A percentile compares a stretch with the other conserved stretches of the same genome.
Conservation (phyloP, 345 rosid genomes). For the Diplotaxis tenuifolia region DNA sequence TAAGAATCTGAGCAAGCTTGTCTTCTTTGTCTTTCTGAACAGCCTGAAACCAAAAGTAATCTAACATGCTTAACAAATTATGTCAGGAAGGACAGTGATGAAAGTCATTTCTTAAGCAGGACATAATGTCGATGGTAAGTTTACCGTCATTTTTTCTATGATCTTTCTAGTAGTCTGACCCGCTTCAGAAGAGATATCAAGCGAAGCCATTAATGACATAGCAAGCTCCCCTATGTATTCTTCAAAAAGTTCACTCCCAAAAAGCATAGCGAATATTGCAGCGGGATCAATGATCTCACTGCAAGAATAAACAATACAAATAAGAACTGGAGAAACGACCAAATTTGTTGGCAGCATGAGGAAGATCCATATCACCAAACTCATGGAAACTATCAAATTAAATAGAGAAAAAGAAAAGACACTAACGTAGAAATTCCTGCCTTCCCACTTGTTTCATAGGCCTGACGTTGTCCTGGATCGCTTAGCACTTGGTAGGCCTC, state of each 20-base stretch:
- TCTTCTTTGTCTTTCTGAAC: no score
- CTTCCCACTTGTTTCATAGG: slow-evolving; percentile 87
- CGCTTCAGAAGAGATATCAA: slow-evolving; percentile 48
- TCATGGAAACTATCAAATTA: not conserved
- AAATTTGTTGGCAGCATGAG: slow-evolving; percentile 9
- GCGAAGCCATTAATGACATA: slow-evolving; percentile 84
- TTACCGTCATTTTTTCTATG: slow-evolving; percentile 74
- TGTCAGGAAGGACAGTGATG: no score
- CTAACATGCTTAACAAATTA: slow-evolving; percentile 9
- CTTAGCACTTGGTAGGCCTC: slow-evolving; percentile 99
- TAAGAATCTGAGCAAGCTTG: no score
- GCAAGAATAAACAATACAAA: slow-evolving; percentile 29
- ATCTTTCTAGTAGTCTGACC: slow-evolving; percentile 53
- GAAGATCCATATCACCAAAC: slow-evolving; percentile 16
- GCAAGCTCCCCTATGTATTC: slow-evolving; percentile 91
- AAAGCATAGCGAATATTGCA: slow-evolving; percentile 89
- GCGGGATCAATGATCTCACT: no score
- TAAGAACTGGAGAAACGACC: not conserved
- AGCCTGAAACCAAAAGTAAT: slow-evolving; percentile 21
- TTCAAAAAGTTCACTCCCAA: slow-evolving; percentile 94
- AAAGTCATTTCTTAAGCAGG: no score
- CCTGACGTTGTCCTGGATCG: slow-evolving; percentile 86
- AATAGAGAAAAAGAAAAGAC: slow-evolving; percentile 32
- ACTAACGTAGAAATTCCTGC: no score
- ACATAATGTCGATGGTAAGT: not conserved